A percentile compares a stretch with the other conserved stretches of the same genome.
Conservation (phyloP, 805 yeast genomes). For the Danielozyma ontarioensis region DNA sequence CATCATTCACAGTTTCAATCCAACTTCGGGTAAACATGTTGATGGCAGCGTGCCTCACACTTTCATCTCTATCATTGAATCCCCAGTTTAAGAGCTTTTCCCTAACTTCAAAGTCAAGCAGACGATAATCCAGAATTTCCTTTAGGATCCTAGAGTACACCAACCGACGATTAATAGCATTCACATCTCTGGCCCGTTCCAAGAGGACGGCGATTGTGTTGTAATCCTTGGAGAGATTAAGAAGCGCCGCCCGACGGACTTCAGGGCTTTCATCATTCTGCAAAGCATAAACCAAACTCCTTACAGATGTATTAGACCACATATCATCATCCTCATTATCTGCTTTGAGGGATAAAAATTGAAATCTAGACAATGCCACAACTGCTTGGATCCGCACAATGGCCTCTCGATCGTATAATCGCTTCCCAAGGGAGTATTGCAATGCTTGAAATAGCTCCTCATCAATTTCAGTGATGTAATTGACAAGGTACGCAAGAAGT, state of each 20-base stretch:
- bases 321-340: constrained; percentile 38
- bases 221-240: constrained; percentile 56
- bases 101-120: constrained; percentile 49
- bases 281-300: constrained; percentile 41
- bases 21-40: constrained; percentile 67
- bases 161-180: constrained; percentile 63
- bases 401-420: constrained; percentile 74
- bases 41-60: constrained; percentile 67
- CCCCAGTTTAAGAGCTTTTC: constrained; percentile 80
- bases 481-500: constrained; percentile 64
- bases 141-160: constrained; percentile 66
- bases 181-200: constrained; percentile 80
- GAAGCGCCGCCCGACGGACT: constrained; percentile 78
- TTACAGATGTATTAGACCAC: constrained; percentile 18
- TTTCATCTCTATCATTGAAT: constrained; percentile 73
- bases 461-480: constrained; percentile 69
- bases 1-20: constrained; percentile 65
- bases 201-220: constrained; percentile 54
- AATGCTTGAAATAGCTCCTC: constrained; percentile 63
- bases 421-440: constrained; percentile 51
- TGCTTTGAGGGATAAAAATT: constrained; percentile 35
- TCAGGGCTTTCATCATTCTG: constrained; percentile 83
- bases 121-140: constrained; percentile 56
- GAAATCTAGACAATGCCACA: constrained; percentile 73
- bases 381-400: constrained; percentile 80